Evolutionary conservation across 139 green algal species (phyloP), one percentile per base, ranked within the genome.

Genomic region (Tetradesmus lagerheimii): DNA sequence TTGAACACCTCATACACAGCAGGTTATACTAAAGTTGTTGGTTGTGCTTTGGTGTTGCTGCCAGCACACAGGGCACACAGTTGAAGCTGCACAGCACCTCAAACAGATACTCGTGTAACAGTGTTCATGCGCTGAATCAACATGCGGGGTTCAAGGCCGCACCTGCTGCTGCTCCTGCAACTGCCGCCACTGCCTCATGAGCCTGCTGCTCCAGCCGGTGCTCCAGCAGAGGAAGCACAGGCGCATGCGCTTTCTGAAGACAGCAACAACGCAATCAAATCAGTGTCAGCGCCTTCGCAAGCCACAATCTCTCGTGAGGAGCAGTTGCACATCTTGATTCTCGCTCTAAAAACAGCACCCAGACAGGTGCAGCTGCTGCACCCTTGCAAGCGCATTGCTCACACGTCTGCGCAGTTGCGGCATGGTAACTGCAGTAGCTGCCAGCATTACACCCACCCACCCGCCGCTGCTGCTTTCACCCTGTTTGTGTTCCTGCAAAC

Each of bases 201-300:
- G n/a, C 34, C 14, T 39, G 29, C 29, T 86, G 43, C 29, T 86
- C 80, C 47, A 86, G 45, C 14, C 80, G 80, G n/a, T 34, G 80
- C 45, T 86, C 80, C 45, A 75, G 25, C 53, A 27, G 25, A 47
- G 80, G 80, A 45, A 86, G 15, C 39, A 86, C 66, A 5, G 80
- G 80, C 15, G 80, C 80, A 75, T 86, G 80, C 27, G 47, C 80
- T 86, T 86, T 86, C 80, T 86, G 80, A 45, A n/a, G 27, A 75
- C n/a, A 23, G 80, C 8, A 45, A 18, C 29, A 86, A 47, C 45
- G 45, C 23, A 20, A 71, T 23, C n/a, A 2, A 31, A 0, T n/a
- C 1, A 11, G 4, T 71, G 57, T 71, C 20, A 71, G 1, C 57
- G 57, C 25, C 23, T n/a, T n/a, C n/a, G n/a, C n/a, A n/a, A n/a